These are phyloP conservation scores for Fragaria iinumae DNA, from an alignment of 306 rosid genomes.

Conservation along the genomic window DNA sequence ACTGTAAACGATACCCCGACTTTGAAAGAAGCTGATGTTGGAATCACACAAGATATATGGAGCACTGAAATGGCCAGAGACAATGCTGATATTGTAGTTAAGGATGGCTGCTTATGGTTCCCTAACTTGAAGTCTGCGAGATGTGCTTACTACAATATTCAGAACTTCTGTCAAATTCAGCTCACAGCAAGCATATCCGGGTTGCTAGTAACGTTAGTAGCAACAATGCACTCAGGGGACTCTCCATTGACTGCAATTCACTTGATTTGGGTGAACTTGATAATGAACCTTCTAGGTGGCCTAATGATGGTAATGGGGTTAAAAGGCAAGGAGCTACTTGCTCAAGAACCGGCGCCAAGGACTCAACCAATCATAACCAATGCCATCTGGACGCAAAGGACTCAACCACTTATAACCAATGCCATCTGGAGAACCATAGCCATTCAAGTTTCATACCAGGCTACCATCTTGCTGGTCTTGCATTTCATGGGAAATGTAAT, in stretches of 20 bases:
- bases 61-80: conserved; percentile 24
- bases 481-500: conserved; percentile 32
- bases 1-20: conserved; percentile 26
- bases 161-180: conserved; percentile 54
- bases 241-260: conserved; percentile 51
- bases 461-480: conserved; percentile 33
- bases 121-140: conserved; percentile 33
- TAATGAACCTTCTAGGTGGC: conserved; percentile 45
- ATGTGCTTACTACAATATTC: conserved; percentile 45
- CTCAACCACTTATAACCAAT: conserved; percentile 31
- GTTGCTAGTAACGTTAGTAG: conserved; percentile 31
- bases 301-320: conserved; percentile 56
- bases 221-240: conserved; percentile 45
- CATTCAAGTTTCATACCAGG: conserved; percentile 50
- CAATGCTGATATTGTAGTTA: conserved; percentile 30
- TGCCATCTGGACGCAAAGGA: conserved; percentile 27
- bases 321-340: conserved; percentile 20
- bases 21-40: conserved; percentile 52
- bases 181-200: conserved; percentile 49
- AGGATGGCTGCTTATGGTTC: conserved; percentile 22
- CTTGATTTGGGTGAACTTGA: conserved; percentile 53
- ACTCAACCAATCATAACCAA: conserved; percentile 32
- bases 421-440: conserved; percentile 34
- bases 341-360: conserved; percentile 19
- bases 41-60: conserved; percentile 21